Percentiles rank a stretch among this genome's conserved stretches.
Evolutionary conservation across 1,139 yeast species (phyloP).

Genomic region (Waltiozyma sp.): DNA sequence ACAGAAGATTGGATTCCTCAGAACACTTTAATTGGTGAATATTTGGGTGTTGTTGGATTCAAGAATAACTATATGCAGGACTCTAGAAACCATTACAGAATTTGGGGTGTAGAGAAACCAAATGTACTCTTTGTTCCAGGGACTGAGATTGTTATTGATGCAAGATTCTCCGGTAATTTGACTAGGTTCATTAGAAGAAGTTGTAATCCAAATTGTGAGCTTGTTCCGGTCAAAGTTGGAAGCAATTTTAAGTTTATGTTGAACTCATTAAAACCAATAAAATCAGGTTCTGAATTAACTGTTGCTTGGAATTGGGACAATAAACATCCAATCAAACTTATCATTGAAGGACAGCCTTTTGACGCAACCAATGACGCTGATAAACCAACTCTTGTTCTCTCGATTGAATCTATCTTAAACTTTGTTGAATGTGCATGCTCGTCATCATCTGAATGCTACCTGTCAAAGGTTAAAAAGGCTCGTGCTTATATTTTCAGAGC

Average conservation of each 20-base stretch:
- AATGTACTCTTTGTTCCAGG: slow-evolving; percentile 47
- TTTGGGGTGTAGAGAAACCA: slow-evolving; percentile 82
- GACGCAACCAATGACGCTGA: slow-evolving; percentile 35
- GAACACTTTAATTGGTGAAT: slow-evolving; percentile 49
- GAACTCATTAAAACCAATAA: slow-evolving; percentile 45
- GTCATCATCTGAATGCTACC: slow-evolving; percentile 38
- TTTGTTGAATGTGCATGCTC: slow-evolving; percentile 67
- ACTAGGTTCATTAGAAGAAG: slow-evolving; percentile 68
- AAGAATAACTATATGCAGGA: slow-evolving; percentile 53
- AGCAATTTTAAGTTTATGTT: slow-evolving; percentile 47
- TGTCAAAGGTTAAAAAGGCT: slow-evolving; percentile 51
- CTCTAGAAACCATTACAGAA: slow-evolving; percentile 61
- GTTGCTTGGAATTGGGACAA: slow-evolving; percentile 86
- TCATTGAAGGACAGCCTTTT: slow-evolving; percentile 25
- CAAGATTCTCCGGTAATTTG: slow-evolving; percentile 69
- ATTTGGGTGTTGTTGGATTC: slow-evolving; percentile 63
- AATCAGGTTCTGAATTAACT: slow-evolving; percentile 56
- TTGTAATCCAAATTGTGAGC: slow-evolving; percentile 66
- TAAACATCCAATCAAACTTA: slow-evolving; percentile 57
- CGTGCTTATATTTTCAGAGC: slow-evolving; percentile 45
- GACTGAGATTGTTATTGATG: slow-evolving; percentile 57
- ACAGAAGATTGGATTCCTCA: slow-evolving; percentile 32
- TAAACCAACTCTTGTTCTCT: slow-evolving; percentile 43
- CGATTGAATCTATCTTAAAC: slow-evolving; percentile 50
- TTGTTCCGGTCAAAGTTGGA: slow-evolving; percentile 42